These are phyloP conservation scores for Hypoxylon cercidicola DNA, from an alignment of 495 filamentous ascomycete species.

Conservation along the genomic window DNA sequence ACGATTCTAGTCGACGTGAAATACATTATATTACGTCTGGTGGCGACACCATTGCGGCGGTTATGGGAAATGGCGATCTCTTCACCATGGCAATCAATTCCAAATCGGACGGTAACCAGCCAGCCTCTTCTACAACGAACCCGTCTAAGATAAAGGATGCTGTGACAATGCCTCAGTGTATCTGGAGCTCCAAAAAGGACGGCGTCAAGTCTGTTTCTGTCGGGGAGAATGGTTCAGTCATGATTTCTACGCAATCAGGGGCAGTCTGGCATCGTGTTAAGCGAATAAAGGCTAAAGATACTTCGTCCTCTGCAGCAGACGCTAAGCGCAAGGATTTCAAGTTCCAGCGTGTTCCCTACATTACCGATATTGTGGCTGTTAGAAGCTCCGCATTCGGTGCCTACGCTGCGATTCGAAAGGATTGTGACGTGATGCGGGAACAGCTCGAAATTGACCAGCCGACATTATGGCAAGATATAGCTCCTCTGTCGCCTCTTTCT, in stretches of 20 bases:
- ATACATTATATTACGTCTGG: slow-evolving; percentile 82
- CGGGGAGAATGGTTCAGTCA: slow-evolving; percentile 93
- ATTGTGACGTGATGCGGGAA: slow-evolving; percentile 82
- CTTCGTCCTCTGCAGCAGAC: slow-evolving; percentile 59
- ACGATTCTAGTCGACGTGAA: slow-evolving; percentile 69
- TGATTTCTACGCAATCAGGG: slow-evolving; percentile 90
- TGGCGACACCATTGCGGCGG: slow-evolving; percentile 88
- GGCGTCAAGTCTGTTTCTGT: slow-evolving; percentile 86
- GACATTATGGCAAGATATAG: slow-evolving; percentile 78
- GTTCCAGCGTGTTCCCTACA: slow-evolving; percentile 85
- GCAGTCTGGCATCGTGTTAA: slow-evolving; percentile 90
- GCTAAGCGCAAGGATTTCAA: slow-evolving; percentile 86
- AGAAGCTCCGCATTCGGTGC: slow-evolving; percentile 88
- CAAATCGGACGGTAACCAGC: slow-evolving; percentile 67
- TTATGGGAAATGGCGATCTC: slow-evolving; percentile 84
- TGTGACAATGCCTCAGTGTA: slow-evolving; percentile 75
- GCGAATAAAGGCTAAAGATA: slow-evolving; percentile 80
- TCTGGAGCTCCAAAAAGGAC: slow-evolving; percentile 90
- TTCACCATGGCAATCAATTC: slow-evolving; percentile 81
- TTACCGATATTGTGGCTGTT: slow-evolving; percentile 84
- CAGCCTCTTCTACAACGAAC: slow-evolving; percentile 82
- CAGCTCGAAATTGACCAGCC: slow-evolving; percentile 72
- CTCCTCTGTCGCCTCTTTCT: slow-evolving; percentile 71
- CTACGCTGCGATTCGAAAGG: slow-evolving; percentile 86
- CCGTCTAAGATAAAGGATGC: slow-evolving; percentile 85